phyloP scores from a whole-genome alignment of 306 rosid genomes.

The Inga laurina region DNA sequence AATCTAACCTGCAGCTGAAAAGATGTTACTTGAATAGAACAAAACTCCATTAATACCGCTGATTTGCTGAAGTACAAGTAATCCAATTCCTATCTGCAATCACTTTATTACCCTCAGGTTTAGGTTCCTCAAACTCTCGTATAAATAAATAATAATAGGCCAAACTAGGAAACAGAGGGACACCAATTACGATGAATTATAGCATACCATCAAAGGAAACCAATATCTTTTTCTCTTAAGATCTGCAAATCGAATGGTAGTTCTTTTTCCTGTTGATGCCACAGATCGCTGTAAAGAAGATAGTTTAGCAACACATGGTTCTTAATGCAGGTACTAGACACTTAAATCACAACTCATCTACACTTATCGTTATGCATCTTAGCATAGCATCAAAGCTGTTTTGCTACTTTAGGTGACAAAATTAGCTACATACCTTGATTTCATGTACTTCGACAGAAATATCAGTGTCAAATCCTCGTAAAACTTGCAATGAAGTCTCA shows the following conservation, averaged over 20 bases:
- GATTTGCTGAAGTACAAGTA: constrained; percentile 79
- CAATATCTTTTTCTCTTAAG: constrained; percentile 83
- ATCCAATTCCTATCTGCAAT: constrained; percentile 76
- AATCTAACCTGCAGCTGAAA: constrained; percentile 70
- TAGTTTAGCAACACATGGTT: constrained; percentile 25
- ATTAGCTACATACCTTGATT: constrained; percentile 63
- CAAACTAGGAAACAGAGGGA: constrained; percentile 25
- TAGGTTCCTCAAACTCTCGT: constrained; percentile 16
- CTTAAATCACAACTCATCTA: constrained; percentile 11
- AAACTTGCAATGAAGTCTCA: constrained; percentile 85
- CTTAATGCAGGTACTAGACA: constrained; percentile 9
- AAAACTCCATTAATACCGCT: constrained; percentile 82
- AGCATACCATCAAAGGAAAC: constrained; percentile 74
- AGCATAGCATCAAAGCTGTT: neutral
- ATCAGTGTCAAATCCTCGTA: constrained; percentile 81
- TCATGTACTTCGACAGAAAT: constrained; percentile 82
- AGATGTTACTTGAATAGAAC: constrained; percentile 85
- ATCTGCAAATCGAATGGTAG: constrained; percentile 66
- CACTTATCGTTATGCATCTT: constrained; percentile 14
- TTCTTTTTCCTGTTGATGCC: constrained; percentile 58
- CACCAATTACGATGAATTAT: neutral
- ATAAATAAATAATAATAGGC: constrained; percentile 18
- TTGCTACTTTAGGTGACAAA: constrained; percentile 4
- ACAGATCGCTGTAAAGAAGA: constrained; percentile 58
- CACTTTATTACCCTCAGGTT: constrained; percentile 20